Base-by-base conservation (phyloP, 2,329 filamentous ascomycete genomes). In the Alternaria sp. region DNA sequence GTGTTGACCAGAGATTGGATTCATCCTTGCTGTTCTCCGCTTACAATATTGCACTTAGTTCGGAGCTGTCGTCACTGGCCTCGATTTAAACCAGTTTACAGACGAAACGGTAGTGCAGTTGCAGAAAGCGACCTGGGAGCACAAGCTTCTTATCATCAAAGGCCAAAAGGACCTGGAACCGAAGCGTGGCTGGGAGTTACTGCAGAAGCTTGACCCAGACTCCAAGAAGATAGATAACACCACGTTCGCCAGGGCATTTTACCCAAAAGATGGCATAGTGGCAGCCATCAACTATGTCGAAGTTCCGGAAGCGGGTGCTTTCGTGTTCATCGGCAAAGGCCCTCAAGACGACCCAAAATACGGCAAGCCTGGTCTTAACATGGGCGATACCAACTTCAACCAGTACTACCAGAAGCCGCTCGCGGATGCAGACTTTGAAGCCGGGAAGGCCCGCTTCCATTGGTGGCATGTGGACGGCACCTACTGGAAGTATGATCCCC, bases 121-220 rank as follows among this genome's bases (percentile, higher is more conserved):
- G 40, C 40, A 41, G 27, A 34, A 57, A 53, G 55, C 55, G 8
- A 53, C 48, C 38, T 57, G 40, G 40, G 48, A 57, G 28, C 46
- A 57, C 40, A 53, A 45, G 12, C 55, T 57, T 22, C 40, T 57
- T 27, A 36, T 57, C 22, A 57, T 57, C 40, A 53, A 53, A 57
- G 55, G 55, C 9, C 48, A 57, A 36, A 16, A 53, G 25, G 20
- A 53, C n/a, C 55, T 57, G 0, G 40, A 57, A 25, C 40, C 38
- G 38, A 57, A 53, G 28, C 46, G 55, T 22, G 30, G 46, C 22
- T 53, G 40, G 48, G 55, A 57, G 27, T 38, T 57, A 27, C 46
- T 57, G 3, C 40, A 38, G 27, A 14, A 52, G 40, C 48, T 57
- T 7, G 48, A 57, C 25, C 55, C 55, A 16, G 48, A 57, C 22